Percentiles rank a stretch among this genome's conserved stretches.
Conservation (phyloP, 306 rosid species). For the Abrus pulchellus region DNA sequence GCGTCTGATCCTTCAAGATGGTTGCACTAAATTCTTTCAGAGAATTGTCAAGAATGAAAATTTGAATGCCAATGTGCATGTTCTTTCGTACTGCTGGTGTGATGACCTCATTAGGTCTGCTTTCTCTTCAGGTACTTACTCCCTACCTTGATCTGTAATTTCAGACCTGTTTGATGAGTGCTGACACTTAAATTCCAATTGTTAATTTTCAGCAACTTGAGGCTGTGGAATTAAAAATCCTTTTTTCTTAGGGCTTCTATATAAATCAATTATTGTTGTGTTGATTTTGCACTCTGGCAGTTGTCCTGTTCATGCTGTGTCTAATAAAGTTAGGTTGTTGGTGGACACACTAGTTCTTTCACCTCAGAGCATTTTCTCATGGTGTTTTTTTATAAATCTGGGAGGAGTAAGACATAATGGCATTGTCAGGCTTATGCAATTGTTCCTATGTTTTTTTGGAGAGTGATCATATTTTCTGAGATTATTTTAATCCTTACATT, state of each 20-base stretch:
- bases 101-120: slow-evolving; percentile 93
- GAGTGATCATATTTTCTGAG: neutral
- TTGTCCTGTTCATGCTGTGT: slow-evolving; percentile 21
- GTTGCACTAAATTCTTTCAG: slow-evolving; percentile 84
- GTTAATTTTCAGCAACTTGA: slow-evolving; percentile 33
- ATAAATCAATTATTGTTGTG: slow-evolving; percentile 36
- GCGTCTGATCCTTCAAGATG: slow-evolving; percentile 86
- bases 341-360: neutral
- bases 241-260: slow-evolving; percentile 25
- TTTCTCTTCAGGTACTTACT: slow-evolving; percentile 78
- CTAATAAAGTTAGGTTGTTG: slow-evolving; percentile 21
- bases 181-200: slow-evolving; percentile 4
- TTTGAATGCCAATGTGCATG: slow-evolving; percentile 75
- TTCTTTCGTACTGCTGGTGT: slow-evolving; percentile 99
- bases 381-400: neutral
- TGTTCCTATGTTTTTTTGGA: slow-evolving; percentile 19
- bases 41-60: slow-evolving; percentile 67
- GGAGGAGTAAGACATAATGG: slow-evolving; percentile 16
- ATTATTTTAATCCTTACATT: slow-evolving; percentile 12
- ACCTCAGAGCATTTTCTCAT: slow-evolving; percentile 18
- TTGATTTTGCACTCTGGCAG: slow-evolving; percentile 40
- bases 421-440: slow-evolving; percentile 17
- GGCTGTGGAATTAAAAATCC: slow-evolving; percentile 18
- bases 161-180: slow-evolving; percentile 22
- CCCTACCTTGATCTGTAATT: slow-evolving; percentile 41